phyloP scores from a whole-genome alignment of 2,329 filamentous ascomycete genomes.

The Ophiobolus disseminans region DNA sequence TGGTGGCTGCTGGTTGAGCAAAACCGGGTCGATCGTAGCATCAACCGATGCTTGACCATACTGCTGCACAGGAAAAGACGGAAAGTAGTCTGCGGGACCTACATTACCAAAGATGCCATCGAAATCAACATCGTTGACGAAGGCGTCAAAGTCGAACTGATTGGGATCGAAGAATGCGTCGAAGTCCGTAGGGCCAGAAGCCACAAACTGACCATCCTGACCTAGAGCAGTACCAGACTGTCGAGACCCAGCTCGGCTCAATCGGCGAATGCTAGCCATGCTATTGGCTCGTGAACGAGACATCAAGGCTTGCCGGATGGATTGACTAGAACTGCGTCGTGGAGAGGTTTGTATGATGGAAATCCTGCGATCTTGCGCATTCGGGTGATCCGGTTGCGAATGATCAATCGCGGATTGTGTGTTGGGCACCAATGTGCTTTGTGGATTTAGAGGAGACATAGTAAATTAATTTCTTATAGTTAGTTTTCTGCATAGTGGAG shows the following conservation, averaged over 20 bases:
- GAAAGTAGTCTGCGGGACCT: no score
- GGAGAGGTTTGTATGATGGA: not conserved
- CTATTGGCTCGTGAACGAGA: constrained; percentile 5
- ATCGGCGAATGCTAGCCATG: constrained; percentile 1
- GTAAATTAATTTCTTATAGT: constrained; percentile 1
- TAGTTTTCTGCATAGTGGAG: constrained; percentile 3
- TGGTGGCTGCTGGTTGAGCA: not conserved
- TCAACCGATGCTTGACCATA: no score
- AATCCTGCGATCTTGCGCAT: no score
- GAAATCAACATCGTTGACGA: no score
- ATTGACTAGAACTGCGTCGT: not conserved
- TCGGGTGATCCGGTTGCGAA: not conserved
- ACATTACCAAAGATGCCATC: no score
- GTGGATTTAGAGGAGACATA: constrained; percentile 6
- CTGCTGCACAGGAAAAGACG: no score
- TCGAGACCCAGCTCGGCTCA: constrained; percentile 9
- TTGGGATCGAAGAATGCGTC: constrained; percentile 9
- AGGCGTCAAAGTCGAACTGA: not conserved
- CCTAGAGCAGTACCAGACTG: constrained; percentile 6
- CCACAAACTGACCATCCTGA: constrained; percentile 10
- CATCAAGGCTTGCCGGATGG: not conserved
- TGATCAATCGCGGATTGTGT: not conserved
- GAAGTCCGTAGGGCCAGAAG: not conserved
- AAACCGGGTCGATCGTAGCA: not conserved
- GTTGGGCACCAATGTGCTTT: constrained; percentile 1